These are phyloP conservation scores for Colletotrichum brevisporum DNA, from an alignment of 2,329 filamentous ascomycete genomes.

Conservation along the genomic window DNA sequence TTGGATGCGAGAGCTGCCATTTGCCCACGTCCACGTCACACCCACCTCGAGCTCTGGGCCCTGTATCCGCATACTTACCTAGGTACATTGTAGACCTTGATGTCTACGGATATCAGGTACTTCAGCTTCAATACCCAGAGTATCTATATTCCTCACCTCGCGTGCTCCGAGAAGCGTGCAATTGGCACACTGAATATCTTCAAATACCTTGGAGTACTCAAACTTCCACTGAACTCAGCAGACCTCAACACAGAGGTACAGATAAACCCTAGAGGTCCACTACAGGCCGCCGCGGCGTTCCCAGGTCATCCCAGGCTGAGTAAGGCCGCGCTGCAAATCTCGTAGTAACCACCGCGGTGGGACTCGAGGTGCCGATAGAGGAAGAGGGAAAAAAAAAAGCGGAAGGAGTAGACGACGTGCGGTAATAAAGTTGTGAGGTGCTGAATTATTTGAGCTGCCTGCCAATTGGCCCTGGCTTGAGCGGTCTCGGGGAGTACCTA, in stretches of 20 bases:
- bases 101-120: too few species aligned
- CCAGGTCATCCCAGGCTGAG: conserved; percentile 32
- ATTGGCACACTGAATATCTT: too few species aligned
- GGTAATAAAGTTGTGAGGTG: too few species aligned
- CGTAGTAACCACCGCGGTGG: conserved; percentile 26
- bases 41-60: conserved; percentile 15
- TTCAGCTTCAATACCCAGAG: too few species aligned
- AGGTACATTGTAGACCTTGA: too few species aligned
- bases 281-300: conserved; percentile 9
- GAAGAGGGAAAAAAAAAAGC: conserved; percentile 21
- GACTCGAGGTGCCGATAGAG: conserved; percentile 22
- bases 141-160: too few species aligned
- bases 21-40: conserved; percentile 25
- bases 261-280: conserved; percentile 27
- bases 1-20: conserved; percentile 1
- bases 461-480: neutral
- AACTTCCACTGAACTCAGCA: neutral
- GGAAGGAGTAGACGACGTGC: too few species aligned
- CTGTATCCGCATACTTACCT: neutral
- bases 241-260: neutral
- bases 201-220: too few species aligned
- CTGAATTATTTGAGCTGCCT: conserved; percentile 8
- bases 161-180: too few species aligned
- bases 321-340: conserved; percentile 39
- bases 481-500: neutral